phyloP scores from a whole-genome alignment of 192 early-diverging fungal species.

The Coemansia sp. region DNA sequence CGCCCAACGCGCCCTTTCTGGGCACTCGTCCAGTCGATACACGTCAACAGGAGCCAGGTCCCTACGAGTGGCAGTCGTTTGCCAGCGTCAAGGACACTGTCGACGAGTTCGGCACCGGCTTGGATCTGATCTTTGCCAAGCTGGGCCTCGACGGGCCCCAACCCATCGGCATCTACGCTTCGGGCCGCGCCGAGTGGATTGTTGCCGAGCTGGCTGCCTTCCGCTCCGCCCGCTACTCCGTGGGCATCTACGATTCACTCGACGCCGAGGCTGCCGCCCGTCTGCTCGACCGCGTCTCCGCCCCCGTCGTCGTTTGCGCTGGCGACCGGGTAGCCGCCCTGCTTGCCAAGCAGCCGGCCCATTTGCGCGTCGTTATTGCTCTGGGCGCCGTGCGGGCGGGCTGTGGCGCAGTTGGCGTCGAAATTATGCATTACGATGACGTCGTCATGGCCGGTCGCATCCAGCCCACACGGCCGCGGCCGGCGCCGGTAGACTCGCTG shows the following conservation, averaged over 20 bases:
- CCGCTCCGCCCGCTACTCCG: conserved; percentile 58
- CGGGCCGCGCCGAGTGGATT: conserved; percentile 72
- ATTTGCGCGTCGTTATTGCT: conserved; percentile 66
- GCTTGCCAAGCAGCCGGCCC: conserved; percentile 50
- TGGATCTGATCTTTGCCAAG: conserved; percentile 59
- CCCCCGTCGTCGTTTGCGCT: conserved; percentile 63
- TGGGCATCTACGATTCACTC: conserved; percentile 86
- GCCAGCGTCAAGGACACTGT: conserved; percentile 59
- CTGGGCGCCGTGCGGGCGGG: conserved; percentile 61
- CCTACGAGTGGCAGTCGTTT: conserved; percentile 69
- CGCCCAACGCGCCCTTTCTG: conserved; percentile 59
- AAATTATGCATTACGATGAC: conserved; percentile 55
- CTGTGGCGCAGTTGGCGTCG: conserved; percentile 61
- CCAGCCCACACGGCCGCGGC: conserved; percentile 53
- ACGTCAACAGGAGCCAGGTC: conserved; percentile 37
- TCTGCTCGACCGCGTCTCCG: conserved; percentile 76
- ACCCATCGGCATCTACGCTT: conserved; percentile 65
- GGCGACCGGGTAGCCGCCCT: conserved; percentile 55
- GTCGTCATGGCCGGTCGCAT: conserved; percentile 59
- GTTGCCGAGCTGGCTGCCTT: conserved; percentile 64
- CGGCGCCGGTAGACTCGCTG: conserved; percentile 63
- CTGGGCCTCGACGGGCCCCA: conserved; percentile 16
- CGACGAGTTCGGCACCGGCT: conserved; percentile 63
- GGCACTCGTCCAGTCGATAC: conserved; percentile 50
- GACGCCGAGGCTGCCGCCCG: conserved; percentile 74